phyloP scores from a whole-genome alignment of 2,329 filamentous ascomycete genomes.

The Stachybotrys elegans region DNA sequence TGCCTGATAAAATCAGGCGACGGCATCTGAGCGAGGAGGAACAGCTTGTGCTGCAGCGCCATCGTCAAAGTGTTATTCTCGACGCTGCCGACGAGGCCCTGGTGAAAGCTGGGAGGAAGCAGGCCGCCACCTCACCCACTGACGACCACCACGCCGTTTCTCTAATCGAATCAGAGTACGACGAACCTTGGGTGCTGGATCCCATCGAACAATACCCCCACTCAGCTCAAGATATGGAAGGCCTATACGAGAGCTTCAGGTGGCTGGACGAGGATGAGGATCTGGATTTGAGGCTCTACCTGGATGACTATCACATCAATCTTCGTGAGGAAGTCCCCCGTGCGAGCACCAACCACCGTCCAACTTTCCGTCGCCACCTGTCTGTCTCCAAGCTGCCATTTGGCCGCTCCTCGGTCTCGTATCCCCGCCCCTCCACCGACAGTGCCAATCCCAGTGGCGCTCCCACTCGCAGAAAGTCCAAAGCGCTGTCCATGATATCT shows the following conservation, averaged over 20 bases:
- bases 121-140: not conserved
- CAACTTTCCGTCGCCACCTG: slow-evolving; percentile 65
- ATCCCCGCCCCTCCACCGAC: slow-evolving; percentile 38
- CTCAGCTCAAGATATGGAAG: slow-evolving; percentile 29
- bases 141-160: not conserved
- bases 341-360: slow-evolving; percentile 41
- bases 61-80: slow-evolving; percentile 31
- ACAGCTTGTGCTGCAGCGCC: slow-evolving; percentile 49
- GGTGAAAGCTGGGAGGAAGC: slow-evolving; percentile 19
- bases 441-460: not conserved
- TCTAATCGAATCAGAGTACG: not conserved
- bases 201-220: not conserved
- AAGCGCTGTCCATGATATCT: slow-evolving; percentile 10
- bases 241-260: slow-evolving; percentile 62
- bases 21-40: slow-evolving; percentile 69
- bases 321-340: slow-evolving; percentile 44
- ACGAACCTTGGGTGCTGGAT: slow-evolving; percentile 11
- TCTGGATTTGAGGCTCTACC: slow-evolving; percentile 59
- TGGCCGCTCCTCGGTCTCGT: slow-evolving; percentile 46
- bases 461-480: slow-evolving; percentile 2
- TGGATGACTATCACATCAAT: slow-evolving; percentile 68
- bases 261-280: slow-evolving; percentile 72
- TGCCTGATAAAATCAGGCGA: slow-evolving; percentile 69
- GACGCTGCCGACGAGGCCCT: slow-evolving; percentile 21
- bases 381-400: slow-evolving; percentile 66